These are phyloP conservation scores for Sporobolomyces roseus DNA, from an alignment of 768 basidiomycete species.

Conservation along the genomic window DNA sequence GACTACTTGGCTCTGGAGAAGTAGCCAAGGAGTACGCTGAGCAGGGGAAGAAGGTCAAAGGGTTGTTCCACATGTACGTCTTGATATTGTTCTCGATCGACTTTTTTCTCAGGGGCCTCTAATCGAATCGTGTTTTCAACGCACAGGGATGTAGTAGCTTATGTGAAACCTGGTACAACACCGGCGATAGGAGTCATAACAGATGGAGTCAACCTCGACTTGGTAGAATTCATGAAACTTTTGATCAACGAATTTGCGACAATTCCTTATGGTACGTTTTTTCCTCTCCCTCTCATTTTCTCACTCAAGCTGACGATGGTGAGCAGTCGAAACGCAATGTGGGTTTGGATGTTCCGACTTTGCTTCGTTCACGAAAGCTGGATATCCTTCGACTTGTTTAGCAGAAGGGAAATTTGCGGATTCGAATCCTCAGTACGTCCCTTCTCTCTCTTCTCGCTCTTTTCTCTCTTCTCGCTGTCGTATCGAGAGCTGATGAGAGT, in stretches of 20 bases:
- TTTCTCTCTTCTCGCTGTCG: neutral
- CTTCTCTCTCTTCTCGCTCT: neutral
- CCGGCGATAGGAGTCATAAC: conserved; percentile 44
- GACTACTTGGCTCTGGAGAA: conserved; percentile 46
- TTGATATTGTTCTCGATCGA: neutral
- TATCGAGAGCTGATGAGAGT: neutral
- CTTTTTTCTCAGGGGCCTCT: neutral
- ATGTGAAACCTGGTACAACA: conserved; percentile 44
- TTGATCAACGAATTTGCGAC: conserved; percentile 43
- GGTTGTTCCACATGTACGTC: conserved; percentile 22
- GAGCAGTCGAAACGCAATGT: conserved; percentile 40
- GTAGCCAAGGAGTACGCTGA: conserved; percentile 10
- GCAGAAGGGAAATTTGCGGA: conserved; percentile 38
- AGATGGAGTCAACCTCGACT: conserved; percentile 40
- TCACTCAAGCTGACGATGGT: too few species aligned
- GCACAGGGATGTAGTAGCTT: conserved; percentile 49
- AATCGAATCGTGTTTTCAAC: too few species aligned
- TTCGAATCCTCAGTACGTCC: conserved; percentile 37
- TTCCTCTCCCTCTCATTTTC: neutral
- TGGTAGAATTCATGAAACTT: conserved; percentile 42
- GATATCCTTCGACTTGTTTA: conserved; percentile 31
- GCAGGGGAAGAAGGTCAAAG: conserved; percentile 6
- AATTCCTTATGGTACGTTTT: conserved; percentile 12
- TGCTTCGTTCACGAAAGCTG: conserved; percentile 28
- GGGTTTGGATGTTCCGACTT: conserved; percentile 44